Evolutionary conservation across 345 rosid genomes (phyloP).

Genomic region (Salix brachista): DNA sequence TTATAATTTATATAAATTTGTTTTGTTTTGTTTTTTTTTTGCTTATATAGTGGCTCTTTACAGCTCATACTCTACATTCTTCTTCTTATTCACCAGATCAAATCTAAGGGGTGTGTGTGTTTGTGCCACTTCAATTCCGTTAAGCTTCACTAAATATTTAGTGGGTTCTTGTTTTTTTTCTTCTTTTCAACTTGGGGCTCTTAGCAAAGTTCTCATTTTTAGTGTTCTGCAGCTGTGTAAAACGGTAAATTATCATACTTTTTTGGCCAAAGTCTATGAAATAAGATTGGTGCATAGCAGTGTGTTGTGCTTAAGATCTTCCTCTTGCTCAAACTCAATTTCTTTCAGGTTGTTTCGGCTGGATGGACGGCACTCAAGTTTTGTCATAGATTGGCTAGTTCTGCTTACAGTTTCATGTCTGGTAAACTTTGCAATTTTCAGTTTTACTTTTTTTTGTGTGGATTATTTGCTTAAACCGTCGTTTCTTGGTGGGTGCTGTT

Average conservation of each 20-base stretch:
- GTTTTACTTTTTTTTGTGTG: not conserved
- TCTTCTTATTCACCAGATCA: conserved; percentile 38
- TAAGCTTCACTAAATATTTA: not conserved
- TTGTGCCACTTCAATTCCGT: conserved; percentile 7
- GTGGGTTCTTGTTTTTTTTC: not conserved
- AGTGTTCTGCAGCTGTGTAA: not conserved
- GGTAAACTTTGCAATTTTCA: not conserved
- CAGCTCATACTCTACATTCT: conserved; percentile 43
- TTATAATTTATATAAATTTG: conserved; percentile 4
- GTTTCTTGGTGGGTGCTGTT: not conserved
- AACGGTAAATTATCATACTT: not conserved
- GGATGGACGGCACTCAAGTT: not conserved
- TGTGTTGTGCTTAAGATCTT: not conserved
- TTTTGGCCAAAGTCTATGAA: not conserved
- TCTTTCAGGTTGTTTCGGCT: not conserved
- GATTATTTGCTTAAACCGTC: not conserved
- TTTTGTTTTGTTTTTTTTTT: conserved; percentile 7
- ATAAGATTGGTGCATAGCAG: not conserved
- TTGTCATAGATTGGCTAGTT: not conserved
- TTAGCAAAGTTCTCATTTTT: not conserved
- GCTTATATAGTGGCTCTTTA: conserved; percentile 26
- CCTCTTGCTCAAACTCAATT: not conserved
- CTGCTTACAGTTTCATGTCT: not conserved
- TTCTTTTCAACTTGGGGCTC: not conserved
- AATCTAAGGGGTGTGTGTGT: conserved; percentile 26